A percentile compares a stretch with the other conserved stretches of the same genome.
phyloP scores from a whole-genome alignment of 73 alveolate species.

The Halteria grandinella region DNA sequence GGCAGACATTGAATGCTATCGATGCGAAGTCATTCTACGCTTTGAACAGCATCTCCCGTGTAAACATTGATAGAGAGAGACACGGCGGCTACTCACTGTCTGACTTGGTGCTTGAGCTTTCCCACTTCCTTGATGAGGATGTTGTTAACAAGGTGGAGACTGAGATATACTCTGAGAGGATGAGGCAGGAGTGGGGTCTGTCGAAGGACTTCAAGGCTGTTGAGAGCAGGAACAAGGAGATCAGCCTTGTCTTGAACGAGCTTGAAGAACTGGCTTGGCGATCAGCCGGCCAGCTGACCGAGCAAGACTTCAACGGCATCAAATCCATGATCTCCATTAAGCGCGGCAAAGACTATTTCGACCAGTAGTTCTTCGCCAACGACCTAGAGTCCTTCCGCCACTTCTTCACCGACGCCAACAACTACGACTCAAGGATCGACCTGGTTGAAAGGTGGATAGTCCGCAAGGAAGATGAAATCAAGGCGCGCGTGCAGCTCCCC shows the following conservation, averaged over 20 bases:
- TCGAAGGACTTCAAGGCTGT: constrained; percentile 45
- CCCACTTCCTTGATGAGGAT: constrained; percentile 70
- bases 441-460: constrained; percentile 47
- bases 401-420: constrained; percentile 31
- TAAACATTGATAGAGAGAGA: constrained; percentile 16
- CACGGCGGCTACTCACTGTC: constrained; percentile 52
- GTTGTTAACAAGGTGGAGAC: constrained; percentile 50
- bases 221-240: constrained; percentile 60
- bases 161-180: constrained; percentile 32
- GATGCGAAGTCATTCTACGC: constrained; percentile 27
- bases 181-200: constrained; percentile 60
- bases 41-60: constrained; percentile 35
- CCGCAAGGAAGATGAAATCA: constrained; percentile 62
- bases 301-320: constrained; percentile 43
- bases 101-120: constrained; percentile 64
- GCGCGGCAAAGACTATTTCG: constrained; percentile 52
- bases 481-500: constrained; percentile 42
- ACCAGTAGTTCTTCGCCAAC: neutral
- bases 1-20: neutral
- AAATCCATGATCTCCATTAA: constrained; percentile 30
- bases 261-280: constrained; percentile 66
- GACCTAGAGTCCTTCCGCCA: constrained; percentile 43
- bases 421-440: constrained; percentile 45
- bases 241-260: constrained; percentile 45
- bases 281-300: constrained; percentile 50